A percentile compares a stretch with the other conserved stretches of the same genome.
phyloP scores from a whole-genome alignment of 345 rosid genomes.

The Gossypium herbaceum region DNA sequence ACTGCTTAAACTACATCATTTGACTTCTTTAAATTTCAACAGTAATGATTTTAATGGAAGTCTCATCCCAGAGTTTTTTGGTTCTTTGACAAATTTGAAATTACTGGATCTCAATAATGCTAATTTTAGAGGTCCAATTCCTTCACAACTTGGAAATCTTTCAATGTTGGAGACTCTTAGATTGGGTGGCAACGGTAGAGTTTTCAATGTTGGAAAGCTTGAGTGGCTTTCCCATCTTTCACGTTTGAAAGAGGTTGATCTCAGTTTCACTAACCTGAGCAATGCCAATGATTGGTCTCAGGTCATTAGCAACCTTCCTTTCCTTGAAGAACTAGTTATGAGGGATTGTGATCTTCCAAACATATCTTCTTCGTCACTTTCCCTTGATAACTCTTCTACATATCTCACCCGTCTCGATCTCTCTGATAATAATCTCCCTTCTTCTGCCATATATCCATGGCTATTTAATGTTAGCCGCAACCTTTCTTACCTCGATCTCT shows the following conservation, averaged over 20 bases:
- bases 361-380: too few relatives aligned
- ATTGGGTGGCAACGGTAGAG: slow-evolving; percentile 12
- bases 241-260: not conserved
- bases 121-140: slow-evolving; percentile 34
- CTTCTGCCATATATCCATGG: not conserved
- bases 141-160: slow-evolving; percentile 33
- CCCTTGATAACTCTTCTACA: not conserved
- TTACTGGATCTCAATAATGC: slow-evolving; percentile 39
- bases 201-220: not conserved
- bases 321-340: not conserved
- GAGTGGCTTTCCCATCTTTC: not conserved
- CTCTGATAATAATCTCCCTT: not conserved
- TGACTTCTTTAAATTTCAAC: slow-evolving; percentile 33
- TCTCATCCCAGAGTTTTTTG: slow-evolving; percentile 30
- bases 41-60: slow-evolving; percentile 26
- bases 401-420: not conserved
- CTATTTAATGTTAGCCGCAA: not conserved
- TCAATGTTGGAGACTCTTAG: slow-evolving; percentile 39
- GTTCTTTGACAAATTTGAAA: slow-evolving; percentile 22
- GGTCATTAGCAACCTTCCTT: not conserved
- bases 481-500: not conserved
- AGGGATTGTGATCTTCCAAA: not conserved
- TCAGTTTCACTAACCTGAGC: not conserved
- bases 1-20: slow-evolving; percentile 28
- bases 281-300: not conserved